Base-by-base conservation (phyloP, 345 rosid genomes). In the Odontarrhena argentea region DNA sequence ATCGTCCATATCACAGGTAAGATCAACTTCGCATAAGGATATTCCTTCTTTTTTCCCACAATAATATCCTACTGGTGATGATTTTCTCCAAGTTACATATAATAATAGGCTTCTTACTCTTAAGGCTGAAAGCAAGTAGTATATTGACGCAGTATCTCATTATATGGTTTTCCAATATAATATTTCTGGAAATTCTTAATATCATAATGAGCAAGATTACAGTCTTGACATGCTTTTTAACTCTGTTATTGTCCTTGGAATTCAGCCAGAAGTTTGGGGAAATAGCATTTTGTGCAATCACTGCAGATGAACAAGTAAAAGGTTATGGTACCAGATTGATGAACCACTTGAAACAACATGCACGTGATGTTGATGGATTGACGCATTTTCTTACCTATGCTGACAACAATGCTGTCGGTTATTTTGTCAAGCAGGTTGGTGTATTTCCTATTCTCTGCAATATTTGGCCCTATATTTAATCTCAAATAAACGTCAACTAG, bases 291-390 rank as follows among this genome's bases (percentile, higher is more conserved):
- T 95, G 98, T 81, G 99, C 99, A 71, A 95, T 95, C 74, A 91
- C 97, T 14, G 93, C 99, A 26, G 99, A 95, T 81, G 99, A 95
- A 80, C 99, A 95, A 91, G 99, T 95, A 14, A 95, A 91, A 83
- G 99, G 99, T 69, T 95, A 91, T 70, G 98, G 99, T 36, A 91
- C 99, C 24, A 91, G 98, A 82, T 76, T 95, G 84, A 95, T 95
- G 99, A 95, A 95, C 85, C 96, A 95, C 81, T 79, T 95, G 79
- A 95, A 95, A 77, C 89, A 91, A 77, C 89, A 95, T 71, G 98
- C 98, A 15, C 96, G 97, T 12, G 92, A 95, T 73, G 87, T 74
- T 71, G 99, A 95, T 85, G 98, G 99, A 69, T 81, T 95, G 28
- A 91, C 97, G 4, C 96, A 95, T 81, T 95, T 95, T 80, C 80